Conservation (phyloP, 1,284 basidiomycete species). For the Blastosporella zonata region DNA sequence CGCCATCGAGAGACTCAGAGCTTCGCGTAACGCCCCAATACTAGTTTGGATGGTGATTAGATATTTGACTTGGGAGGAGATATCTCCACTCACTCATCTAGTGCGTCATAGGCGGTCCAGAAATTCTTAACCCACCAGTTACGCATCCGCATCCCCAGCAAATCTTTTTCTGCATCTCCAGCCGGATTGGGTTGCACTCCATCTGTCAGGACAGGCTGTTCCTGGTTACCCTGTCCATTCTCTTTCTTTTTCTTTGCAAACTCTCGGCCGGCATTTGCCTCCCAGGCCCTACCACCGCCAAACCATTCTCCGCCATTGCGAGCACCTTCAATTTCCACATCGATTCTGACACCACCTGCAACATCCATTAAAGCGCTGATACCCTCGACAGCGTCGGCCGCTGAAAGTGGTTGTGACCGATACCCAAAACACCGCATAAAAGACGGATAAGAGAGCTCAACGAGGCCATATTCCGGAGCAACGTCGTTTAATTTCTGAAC, state of each 20-base stretch:
- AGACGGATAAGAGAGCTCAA: constrained; percentile 91
- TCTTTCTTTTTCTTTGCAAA: constrained; percentile 16
- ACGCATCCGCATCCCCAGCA: constrained; percentile 45
- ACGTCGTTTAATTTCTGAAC: constrained; percentile 84
- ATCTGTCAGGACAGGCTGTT: constrained; percentile 10
- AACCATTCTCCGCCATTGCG: constrained; percentile 91
- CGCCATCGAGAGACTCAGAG: constrained; percentile 85
- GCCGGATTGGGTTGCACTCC: constrained; percentile 16
- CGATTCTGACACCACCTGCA: constrained; percentile 85
- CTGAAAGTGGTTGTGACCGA: constrained; percentile 81
- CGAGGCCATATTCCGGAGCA: constrained; percentile 95
- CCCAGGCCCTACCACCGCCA: constrained; percentile 73
- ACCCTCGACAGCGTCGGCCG: constrained; percentile 92
- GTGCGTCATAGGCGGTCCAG: constrained; percentile 90
- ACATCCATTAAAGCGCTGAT: constrained; percentile 87
- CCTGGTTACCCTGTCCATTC: constrained; percentile 13
- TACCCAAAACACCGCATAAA: constrained; percentile 93
- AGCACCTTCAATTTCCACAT: constrained; percentile 83
- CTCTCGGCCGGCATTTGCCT: constrained; percentile 45
- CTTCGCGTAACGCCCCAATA: constrained; percentile 68
- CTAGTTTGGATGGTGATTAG: constrained; percentile 35
- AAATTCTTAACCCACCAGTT: constrained; percentile 89
- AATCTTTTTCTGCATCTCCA: constrained; percentile 33
- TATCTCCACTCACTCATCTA: constrained; percentile 69
- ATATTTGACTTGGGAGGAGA: neutral